Evolutionary conservation across 2,329 filamentous ascomycete genomes (phyloP), one percentile per base, ranked within the genome.

Genomic region (Alternaria brassicicola): DNA sequence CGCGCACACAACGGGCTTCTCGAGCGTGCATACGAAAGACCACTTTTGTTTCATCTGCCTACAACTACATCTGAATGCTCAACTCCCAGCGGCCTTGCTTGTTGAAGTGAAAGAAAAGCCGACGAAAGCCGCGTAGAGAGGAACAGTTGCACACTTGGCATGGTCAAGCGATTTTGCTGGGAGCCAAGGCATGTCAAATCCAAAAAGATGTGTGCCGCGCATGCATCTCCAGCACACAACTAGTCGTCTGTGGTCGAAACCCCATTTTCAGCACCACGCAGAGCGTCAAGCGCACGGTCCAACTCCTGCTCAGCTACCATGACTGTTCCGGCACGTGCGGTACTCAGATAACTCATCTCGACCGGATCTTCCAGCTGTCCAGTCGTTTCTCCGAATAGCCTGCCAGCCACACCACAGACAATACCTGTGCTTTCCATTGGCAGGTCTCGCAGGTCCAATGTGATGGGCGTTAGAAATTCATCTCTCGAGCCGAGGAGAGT

Each of bases 381-480:
- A 4, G 67, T 70, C 36, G 92, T 88, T 43, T 91, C 90, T 48
- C 90, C 87, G 1, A 93, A 90, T 26, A 98, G 82, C 53, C 88
- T 85, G 25, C 93, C 92, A 0, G 94, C 93, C 2, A 99, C 92
- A 26, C 95, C 94, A 67, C 93, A 97, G 3, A 99, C 92, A 57
- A 99, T 97, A 21, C 94, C 94, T 0, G 93, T 96, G 7, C 92
- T 93, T 76, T 97, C 92, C 39, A 94, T 84, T 0, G 94, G 91
- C 38, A 98, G 81, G 39, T 87, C 87, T 19, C 86, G 87, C 25
- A 99, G 83, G 69, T 98, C 92, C 3, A 99, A 84, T 57, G 93
- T 94, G 67, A 99, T 95, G 1, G 95, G 93, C 2, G 96, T 87
- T 31, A 93, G 83, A 57, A 86, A 87, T 64, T 88, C 88, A 52